Percentiles rank a stretch among this genome's conserved stretches.
These are phyloP conservation scores for Coffea eugenioides DNA, from an alignment of 257 asterid species.

Conservation along the genomic window DNA sequence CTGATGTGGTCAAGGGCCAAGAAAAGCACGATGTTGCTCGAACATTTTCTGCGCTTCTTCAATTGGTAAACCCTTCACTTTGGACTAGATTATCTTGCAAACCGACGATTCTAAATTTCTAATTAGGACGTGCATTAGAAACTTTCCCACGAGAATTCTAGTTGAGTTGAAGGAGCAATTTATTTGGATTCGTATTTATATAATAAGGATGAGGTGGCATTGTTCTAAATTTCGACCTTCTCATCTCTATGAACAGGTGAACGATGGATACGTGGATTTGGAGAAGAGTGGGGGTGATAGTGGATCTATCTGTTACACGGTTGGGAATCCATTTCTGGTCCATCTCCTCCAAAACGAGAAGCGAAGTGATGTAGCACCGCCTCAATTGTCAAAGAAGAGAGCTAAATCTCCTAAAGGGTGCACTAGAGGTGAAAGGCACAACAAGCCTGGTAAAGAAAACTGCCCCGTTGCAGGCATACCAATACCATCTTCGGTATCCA, in stretches of 20 bases:
- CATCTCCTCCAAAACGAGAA: conserved; percentile 44
- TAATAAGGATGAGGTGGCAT: neutral
- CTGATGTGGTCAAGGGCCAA: conserved; percentile 74
- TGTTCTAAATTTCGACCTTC: neutral
- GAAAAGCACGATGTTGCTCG: conserved; percentile 91
- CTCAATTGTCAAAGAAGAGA: conserved; percentile 56
- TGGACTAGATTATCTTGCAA: neutral
- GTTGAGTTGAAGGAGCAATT: no score
- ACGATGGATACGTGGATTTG: conserved; percentile 74
- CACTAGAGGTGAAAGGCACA: conserved; percentile 25
- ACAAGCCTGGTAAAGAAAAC: conserved; percentile 50
- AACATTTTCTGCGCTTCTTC: conserved; percentile 93
- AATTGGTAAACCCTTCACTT: conserved; percentile 52
- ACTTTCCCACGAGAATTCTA: neutral
- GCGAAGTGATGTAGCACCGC: conserved; percentile 34
- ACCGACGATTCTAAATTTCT: neutral
- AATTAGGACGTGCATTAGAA: neutral
- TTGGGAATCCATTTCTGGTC: conserved; percentile 54
- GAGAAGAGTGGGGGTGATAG: conserved; percentile 24
- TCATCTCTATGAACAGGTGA: conserved; percentile 47
- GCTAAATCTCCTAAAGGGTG: conserved; percentile 37
- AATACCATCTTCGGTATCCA: conserved; percentile 41
- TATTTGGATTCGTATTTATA: neutral
- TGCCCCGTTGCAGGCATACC: conserved; percentile 31
- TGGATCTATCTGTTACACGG: conserved; percentile 52